Conservation (phyloP, 139 green algal species). For the Pycnococcus provasolii region DNA sequence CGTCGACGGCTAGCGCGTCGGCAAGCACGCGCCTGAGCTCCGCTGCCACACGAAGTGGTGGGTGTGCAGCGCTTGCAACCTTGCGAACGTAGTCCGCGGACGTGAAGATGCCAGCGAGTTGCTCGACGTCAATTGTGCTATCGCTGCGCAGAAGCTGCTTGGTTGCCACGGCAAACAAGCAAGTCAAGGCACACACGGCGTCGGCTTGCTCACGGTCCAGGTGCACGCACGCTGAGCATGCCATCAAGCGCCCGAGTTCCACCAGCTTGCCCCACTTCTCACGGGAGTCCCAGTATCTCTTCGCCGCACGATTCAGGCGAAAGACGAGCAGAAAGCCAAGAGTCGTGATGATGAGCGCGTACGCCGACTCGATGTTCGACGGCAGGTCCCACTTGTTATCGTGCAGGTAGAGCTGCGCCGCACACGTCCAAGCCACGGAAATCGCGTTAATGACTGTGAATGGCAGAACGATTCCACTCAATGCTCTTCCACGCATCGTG, state of each 20-base stretch:
- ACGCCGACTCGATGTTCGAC: conserved; percentile 4
- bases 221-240: neutral
- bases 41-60: too few species aligned
- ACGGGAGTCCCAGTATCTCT: conserved; percentile 22
- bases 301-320: conserved; percentile 18
- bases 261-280: conserved; percentile 10
- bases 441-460: neutral
- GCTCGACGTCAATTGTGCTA: neutral
- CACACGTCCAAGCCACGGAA: neutral
- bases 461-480: neutral
- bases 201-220: conserved; percentile 3
- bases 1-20: neutral
- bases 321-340: conserved; percentile 27
- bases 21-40: neutral
- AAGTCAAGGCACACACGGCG: neutral
- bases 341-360: conserved; percentile 13
- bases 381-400: neutral
- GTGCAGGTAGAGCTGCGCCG: neutral
- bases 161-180: conserved; percentile 6
- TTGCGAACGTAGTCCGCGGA: neutral
- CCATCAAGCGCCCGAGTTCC: neutral
- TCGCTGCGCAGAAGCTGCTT: conserved; percentile 14
- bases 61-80: neutral
- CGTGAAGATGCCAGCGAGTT: neutral
- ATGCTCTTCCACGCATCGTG: neutral